Conservation (phyloP, 73 alveolate genomes). For the Paramecium tetraurelia region DNA sequence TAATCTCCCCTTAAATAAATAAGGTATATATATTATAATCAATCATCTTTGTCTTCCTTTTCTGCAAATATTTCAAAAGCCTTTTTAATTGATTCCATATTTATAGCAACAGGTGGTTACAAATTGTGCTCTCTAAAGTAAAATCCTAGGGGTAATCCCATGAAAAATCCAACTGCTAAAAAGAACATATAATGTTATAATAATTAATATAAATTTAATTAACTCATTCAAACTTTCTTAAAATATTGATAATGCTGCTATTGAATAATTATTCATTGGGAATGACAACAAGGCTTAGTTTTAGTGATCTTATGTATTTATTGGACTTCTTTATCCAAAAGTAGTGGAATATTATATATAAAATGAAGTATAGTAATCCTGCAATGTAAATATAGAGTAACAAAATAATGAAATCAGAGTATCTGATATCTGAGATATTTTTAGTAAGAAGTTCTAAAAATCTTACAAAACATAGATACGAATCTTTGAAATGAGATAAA, state of each 20-base stretch:
- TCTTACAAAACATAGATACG: conserved; percentile 16
- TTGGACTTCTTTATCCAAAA: background rate
- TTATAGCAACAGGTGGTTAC: background rate
- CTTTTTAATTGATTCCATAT: conserved; percentile 9
- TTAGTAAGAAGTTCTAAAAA: background rate
- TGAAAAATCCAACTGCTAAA: background rate
- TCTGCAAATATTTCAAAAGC: background rate
- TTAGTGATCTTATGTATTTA: background rate
- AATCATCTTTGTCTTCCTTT: background rate
- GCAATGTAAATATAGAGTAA: background rate
- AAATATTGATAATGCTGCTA: background rate
- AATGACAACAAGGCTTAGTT: background rate
- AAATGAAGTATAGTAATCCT: background rate
- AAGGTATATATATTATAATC: background rate
- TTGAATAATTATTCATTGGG: background rate
- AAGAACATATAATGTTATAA: background rate
- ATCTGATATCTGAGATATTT: conserved; percentile 9
- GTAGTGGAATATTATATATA: background rate
- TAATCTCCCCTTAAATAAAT: background rate
- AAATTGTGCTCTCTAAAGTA: conserved; percentile 13
- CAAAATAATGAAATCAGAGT: background rate
- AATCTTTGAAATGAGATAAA: conserved; percentile 10
- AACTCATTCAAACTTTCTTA: background rate
- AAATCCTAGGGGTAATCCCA: conserved; percentile 17
- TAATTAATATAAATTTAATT: background rate